These are phyloP conservation scores for Gigaspora rosea DNA, from an alignment of 192 early-diverging fungal genomes.

Conservation along the genomic window DNA sequence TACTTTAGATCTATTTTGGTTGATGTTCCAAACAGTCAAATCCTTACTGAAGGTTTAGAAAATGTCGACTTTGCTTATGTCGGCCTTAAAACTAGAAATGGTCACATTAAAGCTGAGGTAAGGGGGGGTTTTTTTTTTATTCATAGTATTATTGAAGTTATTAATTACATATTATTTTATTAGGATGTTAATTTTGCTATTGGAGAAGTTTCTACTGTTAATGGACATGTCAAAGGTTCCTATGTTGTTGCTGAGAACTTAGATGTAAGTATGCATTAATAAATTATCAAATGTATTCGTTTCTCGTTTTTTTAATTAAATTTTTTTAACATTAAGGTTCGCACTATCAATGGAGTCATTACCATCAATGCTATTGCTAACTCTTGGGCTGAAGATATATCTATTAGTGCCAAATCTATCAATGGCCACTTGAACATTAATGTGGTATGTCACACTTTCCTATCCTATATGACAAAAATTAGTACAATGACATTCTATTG, in stretches of 20 bases:
- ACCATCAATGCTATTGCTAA: not conserved
- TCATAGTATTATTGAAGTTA: not conserved
- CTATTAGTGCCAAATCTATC: not conserved
- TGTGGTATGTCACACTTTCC: slow-evolving; percentile 21
- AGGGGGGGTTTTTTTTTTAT: not conserved
- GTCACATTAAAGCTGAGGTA: slow-evolving; percentile 19
- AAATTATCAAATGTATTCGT: not conserved
- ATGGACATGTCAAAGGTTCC: slow-evolving; percentile 12
- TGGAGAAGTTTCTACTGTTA: slow-evolving; percentile 22
- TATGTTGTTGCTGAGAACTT: slow-evolving; percentile 8
- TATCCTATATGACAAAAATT: not conserved
- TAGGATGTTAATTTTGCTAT: slow-evolving; percentile 8
- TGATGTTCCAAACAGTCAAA: slow-evolving; percentile 26
- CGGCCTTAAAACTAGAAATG: slow-evolving; percentile 23
- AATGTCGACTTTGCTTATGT: slow-evolving; percentile 30
- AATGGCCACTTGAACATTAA: slow-evolving; percentile 25
- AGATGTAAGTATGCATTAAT: slow-evolving; percentile 11
- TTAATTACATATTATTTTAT: not conserved
- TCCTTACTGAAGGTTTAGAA: not conserved
- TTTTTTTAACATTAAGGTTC: not conserved
- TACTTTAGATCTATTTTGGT: slow-evolving; percentile 19
- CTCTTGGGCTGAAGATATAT: slow-evolving; percentile 4
- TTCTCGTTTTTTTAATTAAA: not conserved
- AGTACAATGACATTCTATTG: not conserved
- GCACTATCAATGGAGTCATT: slow-evolving; percentile 18